A percentile compares a stretch with the other conserved stretches of the same genome.
Evolutionary conservation across 805 yeast genomes (phyloP).

Genomic region (Lachancea kluyveri): DNA sequence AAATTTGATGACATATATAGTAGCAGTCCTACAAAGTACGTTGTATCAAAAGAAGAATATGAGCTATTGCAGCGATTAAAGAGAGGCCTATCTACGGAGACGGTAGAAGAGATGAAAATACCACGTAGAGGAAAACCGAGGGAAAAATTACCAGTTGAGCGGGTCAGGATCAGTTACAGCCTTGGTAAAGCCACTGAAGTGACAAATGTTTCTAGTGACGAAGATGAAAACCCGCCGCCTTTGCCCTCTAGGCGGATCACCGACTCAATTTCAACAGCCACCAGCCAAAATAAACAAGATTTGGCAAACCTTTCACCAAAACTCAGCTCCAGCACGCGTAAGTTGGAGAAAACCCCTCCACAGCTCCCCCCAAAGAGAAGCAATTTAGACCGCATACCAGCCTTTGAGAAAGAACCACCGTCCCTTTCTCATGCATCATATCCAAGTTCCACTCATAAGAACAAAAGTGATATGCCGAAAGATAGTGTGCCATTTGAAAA

Average conservation of each 20-base stretch:
- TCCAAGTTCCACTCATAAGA: constrained; percentile 15
- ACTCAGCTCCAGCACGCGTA: too few species aligned
- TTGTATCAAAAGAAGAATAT: constrained; percentile 27
- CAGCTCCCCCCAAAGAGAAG: not conserved
- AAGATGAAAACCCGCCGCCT: constrained; percentile 9
- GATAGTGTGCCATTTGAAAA: too few species aligned
- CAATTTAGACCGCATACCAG: not conserved
- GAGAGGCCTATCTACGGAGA: constrained; percentile 1
- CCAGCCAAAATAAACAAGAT: too few species aligned
- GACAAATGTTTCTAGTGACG: not conserved
- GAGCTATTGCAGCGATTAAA: constrained; percentile 20
- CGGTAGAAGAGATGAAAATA: not conserved
- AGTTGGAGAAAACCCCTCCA: not conserved
- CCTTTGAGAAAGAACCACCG: not conserved
- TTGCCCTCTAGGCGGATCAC: constrained; percentile 8
- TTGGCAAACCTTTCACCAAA: too few species aligned
- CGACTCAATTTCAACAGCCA: not conserved
- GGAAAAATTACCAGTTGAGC: not conserved
- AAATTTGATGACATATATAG: constrained; percentile 2
- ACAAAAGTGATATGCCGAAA: too few species aligned
- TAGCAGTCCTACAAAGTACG: constrained; percentile 5
- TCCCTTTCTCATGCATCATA: constrained; percentile 4
- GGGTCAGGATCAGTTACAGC: not conserved
- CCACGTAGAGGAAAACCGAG: constrained; percentile 27
- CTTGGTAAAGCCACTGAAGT: not conserved